Conservation (phyloP, 164 flowering plant species). For the Magnolia sinica region DNA sequence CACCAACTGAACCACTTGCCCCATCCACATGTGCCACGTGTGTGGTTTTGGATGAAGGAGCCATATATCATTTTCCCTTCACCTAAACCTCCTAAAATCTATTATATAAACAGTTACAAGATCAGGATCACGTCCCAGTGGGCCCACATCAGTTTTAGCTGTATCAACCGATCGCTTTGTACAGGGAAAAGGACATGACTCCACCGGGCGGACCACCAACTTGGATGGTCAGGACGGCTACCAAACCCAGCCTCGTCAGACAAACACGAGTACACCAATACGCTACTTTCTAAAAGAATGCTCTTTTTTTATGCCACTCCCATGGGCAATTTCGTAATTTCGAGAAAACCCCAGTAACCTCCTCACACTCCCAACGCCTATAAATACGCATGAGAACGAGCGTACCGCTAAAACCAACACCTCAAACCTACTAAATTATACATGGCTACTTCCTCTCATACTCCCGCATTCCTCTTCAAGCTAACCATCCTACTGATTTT, state of each 20-base stretch:
- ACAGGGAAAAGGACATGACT: background rate
- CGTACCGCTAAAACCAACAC: background rate
- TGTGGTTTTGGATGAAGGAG: no score
- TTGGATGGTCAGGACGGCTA: background rate
- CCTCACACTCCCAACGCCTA: background rate
- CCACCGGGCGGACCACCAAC: constrained; percentile 4
- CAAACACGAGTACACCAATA: background rate
- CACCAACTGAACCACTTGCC: no score
- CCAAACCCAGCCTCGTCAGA: background rate
- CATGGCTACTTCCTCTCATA: background rate
- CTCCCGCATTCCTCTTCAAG: background rate
- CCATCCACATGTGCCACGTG: no score
- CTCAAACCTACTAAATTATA: background rate
- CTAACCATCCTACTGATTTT: background rate
- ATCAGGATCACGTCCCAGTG: no score
- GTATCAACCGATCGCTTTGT: background rate
- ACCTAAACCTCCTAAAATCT: no score
- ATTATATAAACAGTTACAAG: no score
- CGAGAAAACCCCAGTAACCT: no score
- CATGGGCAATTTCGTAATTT: background rate
- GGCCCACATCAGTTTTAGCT: background rate
- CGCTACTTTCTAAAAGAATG: background rate
- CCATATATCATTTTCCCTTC: no score
- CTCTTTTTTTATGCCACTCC: background rate
- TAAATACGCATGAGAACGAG: background rate